phyloP scores from a whole-genome alignment of 2,329 filamentous ascomycete species.

The Neodidymelliopsis sp. region DNA sequence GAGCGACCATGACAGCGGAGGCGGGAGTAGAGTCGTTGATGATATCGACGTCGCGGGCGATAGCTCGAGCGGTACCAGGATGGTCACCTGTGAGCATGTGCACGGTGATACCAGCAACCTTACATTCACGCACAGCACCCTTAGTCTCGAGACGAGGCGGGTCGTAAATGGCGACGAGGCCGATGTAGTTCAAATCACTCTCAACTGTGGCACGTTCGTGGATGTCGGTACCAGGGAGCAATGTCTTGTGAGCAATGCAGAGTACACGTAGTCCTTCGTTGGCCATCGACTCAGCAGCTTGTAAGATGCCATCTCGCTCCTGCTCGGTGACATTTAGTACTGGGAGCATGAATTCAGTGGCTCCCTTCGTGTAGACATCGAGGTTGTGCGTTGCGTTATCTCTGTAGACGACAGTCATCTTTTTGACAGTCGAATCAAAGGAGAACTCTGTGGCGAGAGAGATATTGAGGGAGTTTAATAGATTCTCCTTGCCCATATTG shows the following conservation, averaged over 20 bases:
- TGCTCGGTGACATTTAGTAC: constrained; percentile 41
- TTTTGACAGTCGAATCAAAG: constrained; percentile 51
- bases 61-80: constrained; percentile 55
- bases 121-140: constrained; percentile 55
- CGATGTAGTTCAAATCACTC: constrained; percentile 73
- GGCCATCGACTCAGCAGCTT: constrained; percentile 47
- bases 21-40: constrained; percentile 36
- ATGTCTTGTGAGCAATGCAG: constrained; percentile 47
- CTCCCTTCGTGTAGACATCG: constrained; percentile 50
- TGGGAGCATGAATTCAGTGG: constrained; percentile 48
- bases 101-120: constrained; percentile 57
- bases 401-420: constrained; percentile 51
- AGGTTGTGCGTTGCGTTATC: constrained; percentile 37
- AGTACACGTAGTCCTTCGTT: constrained; percentile 49
- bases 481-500: constrained; percentile 43
- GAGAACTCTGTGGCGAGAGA: constrained; percentile 49
- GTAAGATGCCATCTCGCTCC: constrained; percentile 37
- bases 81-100: constrained; percentile 60
- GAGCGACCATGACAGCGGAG: constrained; percentile 52
- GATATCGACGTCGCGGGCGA: constrained; percentile 57
- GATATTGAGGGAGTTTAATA: constrained; percentile 38
- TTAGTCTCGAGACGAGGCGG: constrained; percentile 84
- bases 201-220: constrained; percentile 68
- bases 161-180: constrained; percentile 87
- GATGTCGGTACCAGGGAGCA: constrained; percentile 38